Evolutionary conservation across 164 flowering plant species (phyloP).

Genomic region (Umbilicus rupestris): DNA sequence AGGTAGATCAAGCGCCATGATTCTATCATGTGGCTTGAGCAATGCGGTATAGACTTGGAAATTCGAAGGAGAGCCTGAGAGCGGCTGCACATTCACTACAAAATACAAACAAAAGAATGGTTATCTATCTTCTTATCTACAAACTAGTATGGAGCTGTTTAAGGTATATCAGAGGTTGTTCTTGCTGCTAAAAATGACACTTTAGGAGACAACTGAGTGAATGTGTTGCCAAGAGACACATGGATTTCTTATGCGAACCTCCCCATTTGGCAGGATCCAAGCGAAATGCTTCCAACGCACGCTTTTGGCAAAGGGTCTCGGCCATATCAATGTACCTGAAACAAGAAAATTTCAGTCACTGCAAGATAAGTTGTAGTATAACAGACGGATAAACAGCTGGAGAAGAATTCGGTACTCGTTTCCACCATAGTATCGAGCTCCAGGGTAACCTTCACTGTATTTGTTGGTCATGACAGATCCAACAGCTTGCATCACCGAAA

Average conservation of each 20-base stretch:
- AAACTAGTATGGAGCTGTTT: no score
- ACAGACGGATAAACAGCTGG: not conserved
- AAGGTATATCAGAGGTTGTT: no score
- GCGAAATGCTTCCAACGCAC: constrained; percentile 91
- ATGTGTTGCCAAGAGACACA: no score
- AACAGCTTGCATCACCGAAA: constrained; percentile 98
- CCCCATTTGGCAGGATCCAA: constrained; percentile 99
- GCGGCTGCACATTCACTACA: constrained; percentile 92
- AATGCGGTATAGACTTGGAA: constrained; percentile 96
- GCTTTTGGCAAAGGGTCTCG: constrained; percentile 90
- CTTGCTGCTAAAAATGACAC: no score
- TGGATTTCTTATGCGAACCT: constrained; percentile 48
- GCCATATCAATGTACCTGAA: constrained; percentile 98
- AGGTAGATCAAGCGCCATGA: constrained; percentile 99
- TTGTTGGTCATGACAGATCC: constrained; percentile 99
- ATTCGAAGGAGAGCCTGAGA: constrained; percentile 94
- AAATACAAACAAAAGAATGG: not conserved
- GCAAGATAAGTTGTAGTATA: not conserved
- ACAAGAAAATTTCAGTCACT: constrained; percentile 7
- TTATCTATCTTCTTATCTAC: no score
- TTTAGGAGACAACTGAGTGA: no score
- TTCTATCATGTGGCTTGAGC: constrained; percentile 93
- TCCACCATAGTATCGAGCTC: constrained; percentile 99
- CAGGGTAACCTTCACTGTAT: constrained; percentile 99
- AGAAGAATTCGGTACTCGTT: constrained; percentile 57